Percentiles rank a stretch among this genome's conserved stretches.
These are phyloP conservation scores for Yarrowia sp. DNA, from an alignment of 805 yeast species.

Conservation along the genomic window DNA sequence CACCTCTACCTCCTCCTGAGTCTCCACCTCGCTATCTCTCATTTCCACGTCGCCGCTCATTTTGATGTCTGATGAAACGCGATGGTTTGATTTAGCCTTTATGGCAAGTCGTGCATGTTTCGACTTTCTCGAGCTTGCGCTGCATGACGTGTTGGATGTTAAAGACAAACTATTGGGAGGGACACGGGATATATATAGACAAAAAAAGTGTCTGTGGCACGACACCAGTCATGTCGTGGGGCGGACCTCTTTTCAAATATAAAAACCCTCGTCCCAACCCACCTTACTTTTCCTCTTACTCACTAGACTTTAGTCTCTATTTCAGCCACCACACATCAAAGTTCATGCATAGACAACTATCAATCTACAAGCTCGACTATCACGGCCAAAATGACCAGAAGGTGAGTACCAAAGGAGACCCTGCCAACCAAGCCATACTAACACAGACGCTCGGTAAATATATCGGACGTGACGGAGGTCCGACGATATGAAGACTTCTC, in stretches of 20 bases:
- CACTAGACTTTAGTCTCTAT: background rate
- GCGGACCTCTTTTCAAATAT: too few relatives aligned
- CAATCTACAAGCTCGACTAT: background rate
- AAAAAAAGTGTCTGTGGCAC: too few relatives aligned
- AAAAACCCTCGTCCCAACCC: too few relatives aligned
- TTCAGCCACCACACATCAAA: background rate
- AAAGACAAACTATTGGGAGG: background rate
- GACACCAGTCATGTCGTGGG: too few relatives aligned
- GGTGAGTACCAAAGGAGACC: background rate
- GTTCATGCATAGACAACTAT: constrained; percentile 1
- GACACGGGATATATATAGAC: background rate
- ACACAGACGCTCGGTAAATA: constrained; percentile 15
- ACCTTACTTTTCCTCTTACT: too few relatives aligned
- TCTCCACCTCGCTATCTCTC: constrained; percentile 8
- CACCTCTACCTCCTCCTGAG: background rate
- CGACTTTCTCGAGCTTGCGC: too few relatives aligned
- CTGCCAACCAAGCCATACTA: background rate
- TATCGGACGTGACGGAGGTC: constrained; percentile 36
- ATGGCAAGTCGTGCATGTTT: background rate
- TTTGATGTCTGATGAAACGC: too few relatives aligned
- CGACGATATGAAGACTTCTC: constrained; percentile 48
- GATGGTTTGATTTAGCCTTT: background rate
- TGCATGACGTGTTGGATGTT: background rate
- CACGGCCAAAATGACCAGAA: constrained; percentile 13
- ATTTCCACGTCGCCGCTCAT: constrained; percentile 22